Conservation (phyloP, 1,139 yeast genomes). For the Debaryomyces coudertii region DNA sequence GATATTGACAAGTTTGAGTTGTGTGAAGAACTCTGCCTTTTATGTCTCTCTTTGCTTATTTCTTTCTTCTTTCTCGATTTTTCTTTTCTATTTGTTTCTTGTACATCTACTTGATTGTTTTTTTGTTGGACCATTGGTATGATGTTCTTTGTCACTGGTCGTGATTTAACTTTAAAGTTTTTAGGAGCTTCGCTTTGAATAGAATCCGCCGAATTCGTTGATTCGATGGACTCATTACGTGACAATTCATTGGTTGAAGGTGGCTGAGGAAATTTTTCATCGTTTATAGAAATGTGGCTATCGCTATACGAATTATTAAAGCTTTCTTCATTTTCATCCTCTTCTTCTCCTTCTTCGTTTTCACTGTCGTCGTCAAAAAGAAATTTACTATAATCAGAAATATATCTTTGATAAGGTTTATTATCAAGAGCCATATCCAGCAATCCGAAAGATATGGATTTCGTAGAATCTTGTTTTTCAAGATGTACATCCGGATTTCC, state of each 20-base stretch:
- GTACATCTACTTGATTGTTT: no score
- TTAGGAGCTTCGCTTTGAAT: slow-evolving; percentile 37
- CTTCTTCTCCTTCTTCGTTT: slow-evolving; percentile 13
- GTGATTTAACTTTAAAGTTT: slow-evolving; percentile 3
- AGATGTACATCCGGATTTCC: background rate
- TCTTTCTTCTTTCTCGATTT: slow-evolving; percentile 1
- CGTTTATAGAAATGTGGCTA: background rate
- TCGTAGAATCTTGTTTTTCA: background rate
- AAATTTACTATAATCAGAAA: slow-evolving; percentile 40
- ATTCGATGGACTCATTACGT: slow-evolving; percentile 28
- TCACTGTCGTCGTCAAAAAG: slow-evolving; percentile 31
- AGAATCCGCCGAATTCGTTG: slow-evolving; percentile 37
- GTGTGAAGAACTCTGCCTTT: background rate
- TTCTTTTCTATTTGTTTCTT: slow-evolving; percentile 1
- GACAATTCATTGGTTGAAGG: background rate
- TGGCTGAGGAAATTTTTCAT: background rate
- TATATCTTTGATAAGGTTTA: slow-evolving; percentile 24
- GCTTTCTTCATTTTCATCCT: slow-evolving; percentile 10
- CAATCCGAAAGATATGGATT: slow-evolving; percentile 18
- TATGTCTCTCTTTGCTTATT: background rate
- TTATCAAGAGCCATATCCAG: slow-evolving; percentile 20
- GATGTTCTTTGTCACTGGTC: background rate
- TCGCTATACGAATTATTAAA: background rate
- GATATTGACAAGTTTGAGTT: slow-evolving; percentile 2
- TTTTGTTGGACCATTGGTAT: no score